A percentile compares a stretch with the other conserved stretches of the same genome.
Evolutionary conservation across 306 rosid species (phyloP).

Genomic region (Malus asiatica): DNA sequence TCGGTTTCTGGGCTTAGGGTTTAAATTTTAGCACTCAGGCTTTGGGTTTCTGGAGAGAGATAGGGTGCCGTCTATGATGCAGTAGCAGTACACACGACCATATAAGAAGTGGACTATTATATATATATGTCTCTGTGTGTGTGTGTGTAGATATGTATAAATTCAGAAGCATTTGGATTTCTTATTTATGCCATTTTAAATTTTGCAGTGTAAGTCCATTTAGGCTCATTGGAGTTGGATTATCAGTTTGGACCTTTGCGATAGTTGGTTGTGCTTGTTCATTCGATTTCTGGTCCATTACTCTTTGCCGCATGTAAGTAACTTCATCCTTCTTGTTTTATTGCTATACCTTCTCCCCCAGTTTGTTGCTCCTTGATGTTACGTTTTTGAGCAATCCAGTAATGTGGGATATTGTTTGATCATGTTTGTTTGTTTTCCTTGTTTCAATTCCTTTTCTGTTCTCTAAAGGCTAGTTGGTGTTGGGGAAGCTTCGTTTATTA

Average conservation of each 20-base stretch:
- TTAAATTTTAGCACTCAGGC: neutral
- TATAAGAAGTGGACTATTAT: neutral
- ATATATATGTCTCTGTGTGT: neutral
- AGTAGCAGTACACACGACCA: neutral
- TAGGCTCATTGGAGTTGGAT: constrained; percentile 82
- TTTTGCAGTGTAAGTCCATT: constrained; percentile 73
- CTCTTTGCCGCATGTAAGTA: constrained; percentile 71
- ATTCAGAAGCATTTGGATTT: neutral
- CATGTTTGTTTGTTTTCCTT: constrained; percentile 1
- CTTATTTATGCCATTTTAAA: neutral
- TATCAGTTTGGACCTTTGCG: constrained; percentile 76
- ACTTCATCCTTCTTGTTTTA: constrained; percentile 5
- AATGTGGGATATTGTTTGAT: neutral
- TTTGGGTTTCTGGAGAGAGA: neutral
- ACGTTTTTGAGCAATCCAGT: constrained; percentile 6
- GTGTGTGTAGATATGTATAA: neutral
- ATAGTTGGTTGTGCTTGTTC: constrained; percentile 53
- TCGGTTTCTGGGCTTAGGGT: neutral
- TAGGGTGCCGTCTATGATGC: neutral
- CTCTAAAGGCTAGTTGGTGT: constrained; percentile 70
- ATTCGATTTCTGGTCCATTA: constrained; percentile 73
- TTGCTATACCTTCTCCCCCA: neutral
- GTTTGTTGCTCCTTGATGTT: neutral
- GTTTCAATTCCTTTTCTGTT: constrained; percentile 2
- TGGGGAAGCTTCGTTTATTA: constrained; percentile 90